Evolutionary conservation across 2,329 filamentous ascomycete genomes (phyloP).

Genomic region (Shiraia sp.): DNA sequence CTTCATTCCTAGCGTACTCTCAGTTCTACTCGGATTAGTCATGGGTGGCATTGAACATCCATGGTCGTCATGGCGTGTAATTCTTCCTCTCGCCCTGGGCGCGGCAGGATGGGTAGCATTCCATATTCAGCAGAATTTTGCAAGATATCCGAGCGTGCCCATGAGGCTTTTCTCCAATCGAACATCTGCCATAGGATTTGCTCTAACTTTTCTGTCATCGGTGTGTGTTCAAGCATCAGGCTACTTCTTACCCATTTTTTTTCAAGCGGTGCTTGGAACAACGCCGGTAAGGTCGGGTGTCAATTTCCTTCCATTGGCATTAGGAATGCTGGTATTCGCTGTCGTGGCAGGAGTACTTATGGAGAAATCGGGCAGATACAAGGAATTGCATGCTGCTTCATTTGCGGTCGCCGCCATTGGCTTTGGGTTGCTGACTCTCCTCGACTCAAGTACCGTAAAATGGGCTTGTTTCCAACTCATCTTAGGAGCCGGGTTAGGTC

Average conservation of each 20-base stretch:
- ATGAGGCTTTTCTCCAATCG: conserved; percentile 14
- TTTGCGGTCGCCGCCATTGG: conserved; percentile 1
- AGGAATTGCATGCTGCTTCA: conserved; percentile 9
- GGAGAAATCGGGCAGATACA: conserved; percentile 30
- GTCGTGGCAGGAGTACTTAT: conserved; percentile 6
- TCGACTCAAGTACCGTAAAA: conserved; percentile 1
- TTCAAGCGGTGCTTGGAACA: conserved; percentile 8
- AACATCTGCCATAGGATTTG: conserved; percentile 8
- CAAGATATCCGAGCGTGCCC: conserved; percentile 12
- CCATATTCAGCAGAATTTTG: conserved; percentile 42
- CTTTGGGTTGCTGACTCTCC: conserved; percentile 8
- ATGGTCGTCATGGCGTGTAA: conserved; percentile 47
- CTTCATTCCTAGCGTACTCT: conserved; percentile 42
- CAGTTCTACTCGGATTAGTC: conserved; percentile 48
- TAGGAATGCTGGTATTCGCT: conserved; percentile 1
- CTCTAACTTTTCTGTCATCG: conserved; percentile 7
- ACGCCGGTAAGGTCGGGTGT: conserved; percentile 7
- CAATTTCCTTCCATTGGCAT: conserved; percentile 7
- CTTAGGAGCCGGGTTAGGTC: conserved; percentile 22
- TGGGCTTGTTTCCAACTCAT: conserved; percentile 17
- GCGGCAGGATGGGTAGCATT: conserved; percentile 43
- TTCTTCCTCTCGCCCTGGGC: conserved; percentile 52
- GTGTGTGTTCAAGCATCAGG: conserved; percentile 6
- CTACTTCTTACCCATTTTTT: conserved; percentile 18
- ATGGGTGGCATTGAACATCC: conserved; percentile 47